Percentiles rank a stretch among this genome's conserved stretches.
Conservation (phyloP, 371 early-diverging fungal genomes). For the Mortierella sp. region DNA sequence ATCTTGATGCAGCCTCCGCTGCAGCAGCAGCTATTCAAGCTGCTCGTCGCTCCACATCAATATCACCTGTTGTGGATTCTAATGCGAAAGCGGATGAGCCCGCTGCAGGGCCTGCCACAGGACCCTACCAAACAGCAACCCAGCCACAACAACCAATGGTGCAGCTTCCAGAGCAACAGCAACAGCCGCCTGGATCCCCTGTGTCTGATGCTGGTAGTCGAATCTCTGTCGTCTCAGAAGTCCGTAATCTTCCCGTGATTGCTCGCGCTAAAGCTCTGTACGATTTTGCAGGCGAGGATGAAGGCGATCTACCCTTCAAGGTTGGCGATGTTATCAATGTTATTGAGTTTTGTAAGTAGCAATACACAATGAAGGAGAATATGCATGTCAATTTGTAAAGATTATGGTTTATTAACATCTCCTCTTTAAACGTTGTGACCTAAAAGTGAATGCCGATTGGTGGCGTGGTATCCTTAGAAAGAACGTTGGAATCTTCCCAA, state of each 20-base stretch:
- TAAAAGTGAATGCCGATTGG: conserved; percentile 52
- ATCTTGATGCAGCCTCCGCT: conserved; percentile 37
- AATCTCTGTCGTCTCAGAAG: conserved; percentile 23
- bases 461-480: conserved; percentile 49
- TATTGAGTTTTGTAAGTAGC: conserved; percentile 42
- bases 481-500: conserved; percentile 52
- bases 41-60: conserved; percentile 39
- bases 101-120: background rate
- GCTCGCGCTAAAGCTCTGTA: conserved; percentile 48
- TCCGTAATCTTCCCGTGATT: conserved; percentile 37
- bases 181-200: conserved; percentile 28
- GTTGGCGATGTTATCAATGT: conserved; percentile 51
- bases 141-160: conserved; percentile 44
- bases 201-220: conserved; percentile 28
- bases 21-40: conserved; percentile 55
- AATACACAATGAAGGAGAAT: too few species aligned
- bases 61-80: conserved; percentile 30
- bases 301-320: conserved; percentile 49
- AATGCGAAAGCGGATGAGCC: conserved; percentile 1
- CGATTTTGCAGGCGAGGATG: conserved; percentile 51
- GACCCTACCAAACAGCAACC: conserved; percentile 25
- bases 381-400: too few species aligned
- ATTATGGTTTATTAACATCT: background rate
- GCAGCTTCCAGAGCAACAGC: conserved; percentile 22
- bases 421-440: background rate